Evolutionary conservation across 768 basidiomycete species (phyloP).

Genomic region (Sarcodon aspratus): DNA sequence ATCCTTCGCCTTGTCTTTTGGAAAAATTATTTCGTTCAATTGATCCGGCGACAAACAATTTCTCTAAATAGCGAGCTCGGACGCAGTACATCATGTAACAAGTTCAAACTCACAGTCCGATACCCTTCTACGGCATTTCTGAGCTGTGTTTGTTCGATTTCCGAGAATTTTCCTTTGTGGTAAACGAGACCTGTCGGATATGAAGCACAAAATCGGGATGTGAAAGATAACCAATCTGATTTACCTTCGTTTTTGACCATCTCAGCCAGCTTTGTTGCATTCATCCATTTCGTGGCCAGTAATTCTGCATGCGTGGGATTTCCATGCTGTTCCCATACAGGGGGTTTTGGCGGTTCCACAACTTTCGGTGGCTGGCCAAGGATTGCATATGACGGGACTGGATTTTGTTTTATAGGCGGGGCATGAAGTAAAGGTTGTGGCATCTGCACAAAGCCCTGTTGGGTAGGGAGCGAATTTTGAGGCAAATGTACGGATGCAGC

Average conservation of each 20-base stretch:
- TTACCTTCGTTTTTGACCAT: slow-evolving; percentile 60
- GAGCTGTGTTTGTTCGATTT: slow-evolving; percentile 61
- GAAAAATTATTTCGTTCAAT: slow-evolving; percentile 54
- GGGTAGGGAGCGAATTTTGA: slow-evolving; percentile 9
- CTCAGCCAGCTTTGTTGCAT: slow-evolving; percentile 53
- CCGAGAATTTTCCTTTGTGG: slow-evolving; percentile 82
- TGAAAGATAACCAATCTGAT: background rate
- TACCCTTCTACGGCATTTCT: slow-evolving; percentile 54
- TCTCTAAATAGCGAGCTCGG: slow-evolving; percentile 20
- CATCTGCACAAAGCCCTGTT: slow-evolving; percentile 9
- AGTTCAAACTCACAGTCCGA: slow-evolving; percentile 32
- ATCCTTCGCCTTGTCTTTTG: slow-evolving; percentile 50
- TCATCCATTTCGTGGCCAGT: slow-evolving; percentile 74
- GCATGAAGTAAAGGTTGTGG: slow-evolving; percentile 16
- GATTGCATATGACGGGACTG: slow-evolving; percentile 31
- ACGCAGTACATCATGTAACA: background rate
- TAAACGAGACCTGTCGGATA: slow-evolving; percentile 56
- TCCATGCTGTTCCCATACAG: slow-evolving; percentile 26
- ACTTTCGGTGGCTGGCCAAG: slow-evolving; percentile 27
- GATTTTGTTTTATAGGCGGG: slow-evolving; percentile 27
- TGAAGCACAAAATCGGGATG: background rate
- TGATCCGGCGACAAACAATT: slow-evolving; percentile 44
- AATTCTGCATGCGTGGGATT: slow-evolving; percentile 52
- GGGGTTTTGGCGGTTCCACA: slow-evolving; percentile 11
- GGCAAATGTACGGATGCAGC: slow-evolving; percentile 31